Base-by-base conservation (phyloP, 2,329 filamentous ascomycete species). In the Exophiala phaeomuriformis region DNA sequence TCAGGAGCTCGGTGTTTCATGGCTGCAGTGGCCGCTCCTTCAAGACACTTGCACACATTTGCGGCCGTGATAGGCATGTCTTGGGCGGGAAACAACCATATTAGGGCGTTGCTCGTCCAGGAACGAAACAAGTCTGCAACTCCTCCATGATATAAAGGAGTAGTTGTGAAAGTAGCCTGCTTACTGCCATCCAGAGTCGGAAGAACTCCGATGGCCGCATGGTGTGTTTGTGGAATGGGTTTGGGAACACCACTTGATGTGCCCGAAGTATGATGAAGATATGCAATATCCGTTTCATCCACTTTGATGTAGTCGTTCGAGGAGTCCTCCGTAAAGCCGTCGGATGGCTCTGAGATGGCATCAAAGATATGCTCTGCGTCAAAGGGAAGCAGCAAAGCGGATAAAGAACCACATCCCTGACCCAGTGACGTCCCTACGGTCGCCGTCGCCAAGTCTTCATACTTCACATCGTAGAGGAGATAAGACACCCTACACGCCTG, bases 81-180 rank as follows among this genome's bases (percentile, higher is more conserved):
- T 1, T 75, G 75, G 19, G 78, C 75, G 0, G 82, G 81, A 57
- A 84, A 85, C 6, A 85, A 69, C 78, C 80, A 85, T 2, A 84
- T 78, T 61, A 78, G 65, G 0, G 79, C 76, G 12, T 73, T 74
- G 52, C 78, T 81, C 1, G 79, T 77, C 81, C 82, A 84, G 0
- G 80, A 75, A 47, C 82, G 70, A 43, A 85, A 77, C 19, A 79
- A 73, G 63, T 85, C 83, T 1, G 82, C 79, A 5, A 84, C 72
- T 0, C 82, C 83, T 1, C 82, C 83, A 59, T 85, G 81, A 58
- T 84, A 85, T 0, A 85, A 70, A 0, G 83, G 82, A 2, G 82
- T 85, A 0, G 81, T 83, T 0, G 81, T 82, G 60, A 85, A 85
- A 0, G 80, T 83, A 0, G 79, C 76, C 2, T 68, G 63, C 2